Evolutionary conservation across 176 grass and related monocot genomes (phyloP).

Genomic region (Oropetium thomaeum): DNA sequence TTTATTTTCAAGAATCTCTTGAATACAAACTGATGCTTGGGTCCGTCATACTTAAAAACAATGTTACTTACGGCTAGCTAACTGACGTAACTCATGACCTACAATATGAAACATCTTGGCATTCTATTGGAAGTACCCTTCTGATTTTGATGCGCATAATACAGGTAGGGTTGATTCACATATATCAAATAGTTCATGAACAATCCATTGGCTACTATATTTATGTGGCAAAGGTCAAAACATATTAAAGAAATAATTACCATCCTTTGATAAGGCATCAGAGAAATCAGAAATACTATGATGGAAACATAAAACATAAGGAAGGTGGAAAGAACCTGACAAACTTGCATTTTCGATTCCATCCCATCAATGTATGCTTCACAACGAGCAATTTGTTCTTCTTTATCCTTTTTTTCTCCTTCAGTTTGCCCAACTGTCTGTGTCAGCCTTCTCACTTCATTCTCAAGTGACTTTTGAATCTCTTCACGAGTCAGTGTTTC

Average conservation of each 20-base stretch:
- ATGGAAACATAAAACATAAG: conserved; percentile 7
- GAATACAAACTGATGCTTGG: not conserved
- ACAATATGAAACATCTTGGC: not conserved
- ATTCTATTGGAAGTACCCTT: not conserved
- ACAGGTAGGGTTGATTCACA: not conserved
- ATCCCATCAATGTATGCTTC: conserved; percentile 89
- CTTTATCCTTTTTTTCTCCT: conserved; percentile 83
- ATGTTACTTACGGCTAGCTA: not conserved
- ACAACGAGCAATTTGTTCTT: conserved; percentile 80
- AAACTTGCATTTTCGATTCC: conserved; percentile 86
- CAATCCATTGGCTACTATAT: conserved; percentile 5
- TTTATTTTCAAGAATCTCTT: not conserved
- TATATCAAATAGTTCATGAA: not conserved
- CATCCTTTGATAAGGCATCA: not conserved
- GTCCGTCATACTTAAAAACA: not conserved
- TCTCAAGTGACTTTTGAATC: conserved; percentile 61
- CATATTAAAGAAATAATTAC: not conserved
- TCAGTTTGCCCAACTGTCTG: conserved; percentile 66
- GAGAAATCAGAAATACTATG: not conserved
- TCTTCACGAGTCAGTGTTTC: conserved; percentile 66
- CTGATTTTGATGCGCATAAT: not conserved
- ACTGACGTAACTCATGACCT: not conserved
- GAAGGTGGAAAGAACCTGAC: conserved; percentile 55
- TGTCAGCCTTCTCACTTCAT: conserved; percentile 78
- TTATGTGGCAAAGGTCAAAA: not conserved